Evolutionary conservation across 2,329 filamentous ascomycete genomes (phyloP).

Genomic region (Fusarium buxicola): DNA sequence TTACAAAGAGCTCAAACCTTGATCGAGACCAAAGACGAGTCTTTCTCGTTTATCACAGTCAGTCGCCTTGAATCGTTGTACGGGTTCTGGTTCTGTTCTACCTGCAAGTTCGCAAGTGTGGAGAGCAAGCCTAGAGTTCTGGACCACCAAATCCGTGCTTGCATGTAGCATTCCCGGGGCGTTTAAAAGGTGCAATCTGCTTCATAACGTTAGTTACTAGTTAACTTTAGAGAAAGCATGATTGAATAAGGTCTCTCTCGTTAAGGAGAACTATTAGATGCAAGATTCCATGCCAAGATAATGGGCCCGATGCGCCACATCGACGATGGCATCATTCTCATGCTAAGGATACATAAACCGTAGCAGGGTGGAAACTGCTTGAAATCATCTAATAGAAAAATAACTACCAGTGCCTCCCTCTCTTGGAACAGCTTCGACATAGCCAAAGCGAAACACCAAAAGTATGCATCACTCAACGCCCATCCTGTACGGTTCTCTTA

Average conservation of each 20-base stretch:
- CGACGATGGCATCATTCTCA: too few relatives aligned
- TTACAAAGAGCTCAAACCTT: too few relatives aligned
- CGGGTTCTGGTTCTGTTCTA: not conserved
- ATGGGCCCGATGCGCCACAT: too few relatives aligned
- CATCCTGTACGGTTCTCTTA: slow-evolving; percentile 9
- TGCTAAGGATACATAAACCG: not conserved
- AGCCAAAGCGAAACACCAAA: slow-evolving; percentile 22
- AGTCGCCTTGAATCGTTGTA: not conserved
- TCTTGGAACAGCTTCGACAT: not conserved
- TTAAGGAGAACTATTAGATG: too few relatives aligned
- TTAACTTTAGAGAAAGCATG: not conserved
- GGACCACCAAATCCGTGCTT: slow-evolving; percentile 8
- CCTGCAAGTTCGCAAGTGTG: slow-evolving; percentile 1
- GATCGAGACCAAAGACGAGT: too few relatives aligned
- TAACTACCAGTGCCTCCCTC: slow-evolving; percentile 5
- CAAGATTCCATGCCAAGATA: too few relatives aligned
- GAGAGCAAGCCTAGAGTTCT: not conserved
- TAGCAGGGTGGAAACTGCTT: not conserved
- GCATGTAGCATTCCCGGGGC: slow-evolving; percentile 11
- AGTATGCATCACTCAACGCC: slow-evolving; percentile 36
- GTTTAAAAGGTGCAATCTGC: not conserved
- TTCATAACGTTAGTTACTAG: not conserved
- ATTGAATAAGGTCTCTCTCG: too few relatives aligned
- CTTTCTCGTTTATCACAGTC: not conserved
- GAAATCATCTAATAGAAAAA: not conserved